phyloP scores from a whole-genome alignment of 2,329 filamentous ascomycete species.

The Cordyceps cateniannulata region DNA sequence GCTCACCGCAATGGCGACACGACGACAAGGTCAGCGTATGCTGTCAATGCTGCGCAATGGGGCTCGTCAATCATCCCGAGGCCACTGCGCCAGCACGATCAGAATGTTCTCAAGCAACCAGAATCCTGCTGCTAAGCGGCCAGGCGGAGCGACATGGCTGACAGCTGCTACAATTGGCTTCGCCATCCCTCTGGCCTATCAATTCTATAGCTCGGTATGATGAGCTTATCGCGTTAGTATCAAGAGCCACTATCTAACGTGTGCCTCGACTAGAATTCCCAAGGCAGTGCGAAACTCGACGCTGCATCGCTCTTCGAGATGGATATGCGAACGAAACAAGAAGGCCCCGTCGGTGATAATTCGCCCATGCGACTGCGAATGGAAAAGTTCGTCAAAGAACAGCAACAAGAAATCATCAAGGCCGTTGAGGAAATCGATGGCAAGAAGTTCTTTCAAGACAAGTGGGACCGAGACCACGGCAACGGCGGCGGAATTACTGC shows the following conservation, averaged over 20 bases:
- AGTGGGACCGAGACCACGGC: slow-evolving; percentile 81
- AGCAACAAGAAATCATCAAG: slow-evolving; percentile 80
- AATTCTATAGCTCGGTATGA: slow-evolving; percentile 32
- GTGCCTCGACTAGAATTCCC: slow-evolving; percentile 29
- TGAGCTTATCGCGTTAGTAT: background rate
- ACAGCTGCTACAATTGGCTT: slow-evolving; percentile 42
- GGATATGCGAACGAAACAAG: slow-evolving; percentile 74
- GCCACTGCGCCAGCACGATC: slow-evolving; percentile 22
- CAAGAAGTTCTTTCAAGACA: slow-evolving; percentile 72
- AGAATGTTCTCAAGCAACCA: slow-evolving; percentile 22
- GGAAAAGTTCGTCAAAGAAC: slow-evolving; percentile 91
- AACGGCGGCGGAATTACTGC: slow-evolving; percentile 92
- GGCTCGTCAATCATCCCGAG: slow-evolving; percentile 16
- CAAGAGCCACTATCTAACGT: background rate
- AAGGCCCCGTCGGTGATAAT: slow-evolving; percentile 56
- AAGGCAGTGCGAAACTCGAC: slow-evolving; percentile 46
- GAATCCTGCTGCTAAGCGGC: slow-evolving; percentile 17
- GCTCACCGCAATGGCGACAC: slow-evolving; percentile 23
- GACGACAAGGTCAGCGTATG: slow-evolving; percentile 24
- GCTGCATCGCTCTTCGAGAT: slow-evolving; percentile 72
- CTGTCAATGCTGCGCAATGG: slow-evolving; percentile 24
- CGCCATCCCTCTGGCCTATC: slow-evolving; percentile 48
- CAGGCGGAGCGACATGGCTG: slow-evolving; percentile 22
- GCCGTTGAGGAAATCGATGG: slow-evolving; percentile 82
- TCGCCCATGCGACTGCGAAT: slow-evolving; percentile 97